Base-by-base conservation (phyloP, 2,329 filamentous ascomycete genomes). In the Cordyceps tenuipes region DNA sequence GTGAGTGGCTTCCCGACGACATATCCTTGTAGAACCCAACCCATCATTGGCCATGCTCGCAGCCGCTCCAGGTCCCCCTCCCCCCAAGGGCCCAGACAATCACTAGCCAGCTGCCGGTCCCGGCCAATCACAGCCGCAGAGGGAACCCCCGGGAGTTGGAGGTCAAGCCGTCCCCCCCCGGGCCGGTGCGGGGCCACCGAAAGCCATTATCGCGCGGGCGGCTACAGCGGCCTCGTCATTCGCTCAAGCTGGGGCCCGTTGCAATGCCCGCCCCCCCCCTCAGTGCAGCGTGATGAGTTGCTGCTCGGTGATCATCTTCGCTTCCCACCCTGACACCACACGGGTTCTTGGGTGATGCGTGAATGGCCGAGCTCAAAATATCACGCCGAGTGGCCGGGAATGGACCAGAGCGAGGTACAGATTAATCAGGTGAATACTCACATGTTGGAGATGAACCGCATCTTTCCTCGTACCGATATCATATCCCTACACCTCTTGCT, bases 161-260 rank as follows among this genome's bases (percentile, higher is more conserved):
- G 34, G 34, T 8, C 7, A 29, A 29, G 26, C 29, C 23, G 3
- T 4, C 23, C 23, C 23, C 23, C 10, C 12, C 34, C 29, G 19
- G 34, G 36, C 19, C 13, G 50, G 19, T 34, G 34, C 17, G 36
- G 36, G 46, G 46, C 2, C 23, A n/a, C 10, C 41, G n/a, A 23
- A 43, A 21, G 34, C 48, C 31, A 52, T 19, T 39, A 39, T 52
- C 49, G 34, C 41, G 41, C 41, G 26, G 54, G 54, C 54, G 54
- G 44, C 54, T 57, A 57, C 54, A 57, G 54, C 54, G 46, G 21
- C n/a, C 31, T 31, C 29, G 44, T 26, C 46, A 57, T 57, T 57
- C 54, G 54, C 21, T 21, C 17, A 12, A 17, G 36, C 36, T 4
- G 36, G 15, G 41, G 5, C 41, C 41, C n/a, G 41, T 44, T n/a